Evolutionary conservation across 2,329 filamentous ascomycete species (phyloP), one percentile per base, ranked within the genome.

Genomic region (Penicillium griseofulvum): DNA sequence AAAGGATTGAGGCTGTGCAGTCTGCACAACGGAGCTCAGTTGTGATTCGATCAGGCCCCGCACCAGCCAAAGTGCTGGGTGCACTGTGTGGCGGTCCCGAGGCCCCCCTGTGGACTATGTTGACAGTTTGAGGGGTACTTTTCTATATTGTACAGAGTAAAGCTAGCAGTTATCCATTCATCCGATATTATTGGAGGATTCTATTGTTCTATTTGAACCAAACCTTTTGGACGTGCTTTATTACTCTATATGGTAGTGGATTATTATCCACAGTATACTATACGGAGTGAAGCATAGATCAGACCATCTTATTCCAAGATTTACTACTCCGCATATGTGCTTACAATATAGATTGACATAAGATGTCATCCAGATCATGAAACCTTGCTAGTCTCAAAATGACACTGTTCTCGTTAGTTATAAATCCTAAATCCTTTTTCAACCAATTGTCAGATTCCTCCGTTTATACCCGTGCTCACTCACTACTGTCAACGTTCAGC

Each of bases 1-100:
- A 33, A 19, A 33, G 16, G 53, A 61, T 46, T 67, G 68, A 70
- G 68, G 68, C 68, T 70, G 68, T 70, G 68, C 68, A 64, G 19
- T 45, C 59, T 54, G 45, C 56, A 59, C 46, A 44, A 29, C 45
- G 22, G 28, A 49, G 34, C 33, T 8, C 17, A 36, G 31, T 41
- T 17, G 12, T 67, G 63, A 67, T 65, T 65, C 60, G 61, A 65
- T 46, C 49, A 51, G 55, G 48, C 62, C 64, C 66, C 64, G 60
- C 66, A 64, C 53, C 31, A 64, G 54, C 60, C 54, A 55, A 63
- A 58, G 55, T 46, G 44, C 61, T 66, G 58, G 56, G 61, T 60
- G 54, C 52, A 49, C 48, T 26, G 29, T 65, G 63, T 65, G 62
- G 59, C 62, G 63, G 55, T 33, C 28, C 34, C 36, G 50, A 48